Percentiles rank a stretch among this genome's conserved stretches.
Conservation (phyloP, 208 protist species). For the Wallacemonas sp. region DNA sequence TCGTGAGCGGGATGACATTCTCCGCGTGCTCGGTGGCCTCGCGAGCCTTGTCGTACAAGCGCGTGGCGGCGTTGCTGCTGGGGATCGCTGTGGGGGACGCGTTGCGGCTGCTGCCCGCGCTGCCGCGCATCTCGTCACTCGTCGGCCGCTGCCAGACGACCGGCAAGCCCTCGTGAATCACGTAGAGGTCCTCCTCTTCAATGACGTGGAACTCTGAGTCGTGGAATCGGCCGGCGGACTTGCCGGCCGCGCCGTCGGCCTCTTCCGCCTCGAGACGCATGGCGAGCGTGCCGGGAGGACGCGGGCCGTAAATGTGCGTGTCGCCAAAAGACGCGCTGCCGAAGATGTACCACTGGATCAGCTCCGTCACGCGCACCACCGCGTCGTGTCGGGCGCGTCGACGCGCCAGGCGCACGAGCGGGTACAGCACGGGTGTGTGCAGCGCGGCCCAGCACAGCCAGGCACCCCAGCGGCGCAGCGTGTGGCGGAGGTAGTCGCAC, state of each 20-base stretch:
- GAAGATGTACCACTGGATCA: constrained; percentile 16
- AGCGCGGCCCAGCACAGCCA: constrained; percentile 1
- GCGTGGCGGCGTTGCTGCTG: neutral
- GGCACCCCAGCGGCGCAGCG: constrained; percentile 4
- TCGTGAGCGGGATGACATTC: constrained; percentile 10
- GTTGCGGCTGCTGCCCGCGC: neutral
- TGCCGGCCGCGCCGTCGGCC: neutral
- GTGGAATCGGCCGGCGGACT: neutral
- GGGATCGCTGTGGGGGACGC: neutral
- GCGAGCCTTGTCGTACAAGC: neutral
- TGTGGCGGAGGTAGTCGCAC: neutral
- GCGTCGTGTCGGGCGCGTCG: neutral
- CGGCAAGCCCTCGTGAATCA: constrained; percentile 10
- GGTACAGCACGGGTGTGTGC: constrained; percentile 6
- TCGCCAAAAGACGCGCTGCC: constrained; percentile 6
- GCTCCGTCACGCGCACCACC: constrained; percentile 1
- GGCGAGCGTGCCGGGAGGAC: neutral
- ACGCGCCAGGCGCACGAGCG: constrained; percentile 2
- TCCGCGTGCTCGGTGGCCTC: neutral
- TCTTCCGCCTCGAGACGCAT: neutral
- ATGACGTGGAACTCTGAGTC: neutral
- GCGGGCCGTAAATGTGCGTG: constrained; percentile 8
- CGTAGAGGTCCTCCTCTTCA: constrained; percentile 14
- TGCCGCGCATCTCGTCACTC: neutral
- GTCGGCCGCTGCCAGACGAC: constrained; percentile 8